Base-by-base conservation (phyloP, 495 filamentous ascomycete species). In the Penicillium pulvis region DNA sequence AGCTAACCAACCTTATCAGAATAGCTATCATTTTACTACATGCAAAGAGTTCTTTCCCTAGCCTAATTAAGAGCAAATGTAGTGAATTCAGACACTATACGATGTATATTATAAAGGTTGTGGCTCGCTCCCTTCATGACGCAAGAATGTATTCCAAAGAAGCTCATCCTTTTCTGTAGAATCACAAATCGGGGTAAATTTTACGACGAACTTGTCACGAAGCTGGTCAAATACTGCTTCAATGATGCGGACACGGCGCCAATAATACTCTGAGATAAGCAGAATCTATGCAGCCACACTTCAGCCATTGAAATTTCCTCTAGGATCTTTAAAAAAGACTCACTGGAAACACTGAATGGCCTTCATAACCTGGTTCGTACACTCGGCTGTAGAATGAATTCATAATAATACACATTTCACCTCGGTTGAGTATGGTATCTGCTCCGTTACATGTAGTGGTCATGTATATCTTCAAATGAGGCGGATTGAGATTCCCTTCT, bases 381-480 rank as follows among this genome's bases (percentile, higher is more conserved):
- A 41, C 36, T n/a, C 36, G 36, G 36, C 5, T 41, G 14, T 41
- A 41, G 36, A 41, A 41, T 10, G 36, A 3, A n/a, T n/a, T 41
- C 36, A 41, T 41, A 41, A 41, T 41, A 17, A 41, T 7, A 41
- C 36, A 3, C 16, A 41, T 16, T 12, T 41, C 36, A 5, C 14
- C 14, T 5, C 17, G 36, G 14, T 12, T 16, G 16, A 41, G 36
- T 41, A 16, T 41, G 14, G 2, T n/a, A 16, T n/a, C 14, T 16
- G 2, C 36, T 7, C 36, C 36, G 14, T 16, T n/a, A n/a, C 36
- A 41, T 41, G 14, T 1, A n/a, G 36, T 41, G 14, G 36, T n/a
- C 36, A 41, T 41, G 36, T 41, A 41, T 41, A 41, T 41, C 36
- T 41, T 41, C 12, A 41, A 41, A 41, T 41, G 36, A 41, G 36